Conservation (phyloP, 768 basidiomycete genomes). For the Trametes coccinea region DNA sequence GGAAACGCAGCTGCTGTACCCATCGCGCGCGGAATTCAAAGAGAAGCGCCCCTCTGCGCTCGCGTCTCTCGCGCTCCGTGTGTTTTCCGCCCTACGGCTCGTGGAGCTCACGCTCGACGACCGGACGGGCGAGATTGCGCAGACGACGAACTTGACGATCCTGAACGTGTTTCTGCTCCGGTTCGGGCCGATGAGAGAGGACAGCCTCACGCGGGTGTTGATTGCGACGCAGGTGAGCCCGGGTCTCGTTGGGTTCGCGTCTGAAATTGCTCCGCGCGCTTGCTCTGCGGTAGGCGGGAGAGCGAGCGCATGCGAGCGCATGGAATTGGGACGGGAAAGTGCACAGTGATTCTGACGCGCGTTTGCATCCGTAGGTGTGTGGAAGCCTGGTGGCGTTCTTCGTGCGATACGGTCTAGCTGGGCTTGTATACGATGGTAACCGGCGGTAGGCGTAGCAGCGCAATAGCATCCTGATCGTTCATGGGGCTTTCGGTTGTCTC, state of each 20-base stretch:
- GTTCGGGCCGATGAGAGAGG: constrained; percentile 85
- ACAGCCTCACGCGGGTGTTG: constrained; percentile 68
- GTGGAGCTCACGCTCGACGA: constrained; percentile 61
- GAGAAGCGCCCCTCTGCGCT: constrained; percentile 54
- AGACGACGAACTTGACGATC: constrained; percentile 88
- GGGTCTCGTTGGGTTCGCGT: not conserved
- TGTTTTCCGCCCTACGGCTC: constrained; percentile 64
- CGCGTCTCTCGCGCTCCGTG: constrained; percentile 54
- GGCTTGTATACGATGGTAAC: constrained; percentile 90
- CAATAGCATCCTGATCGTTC: not conserved
- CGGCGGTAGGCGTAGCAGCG: constrained; percentile 51
- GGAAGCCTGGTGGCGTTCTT: constrained; percentile 84
- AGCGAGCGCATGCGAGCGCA: not conserved
- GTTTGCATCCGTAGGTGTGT: constrained; percentile 45
- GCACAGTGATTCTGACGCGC: not conserved
- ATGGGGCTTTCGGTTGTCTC: not conserved
- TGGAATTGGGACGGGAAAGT: constrained; percentile 11
- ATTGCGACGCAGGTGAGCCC: constrained; percentile 68
- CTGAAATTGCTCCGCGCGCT: not conserved
- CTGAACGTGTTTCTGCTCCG: constrained; percentile 82
- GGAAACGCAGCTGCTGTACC: constrained; percentile 73
- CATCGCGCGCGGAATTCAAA: constrained; percentile 67
- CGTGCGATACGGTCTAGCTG: constrained; percentile 87
- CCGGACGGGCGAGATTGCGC: constrained; percentile 56
- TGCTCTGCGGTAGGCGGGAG: not conserved